Percentiles rank a stretch among this genome's conserved stretches.
Conservation (phyloP, 2,329 filamentous ascomycete genomes). For the Hortaea sp. region DNA sequence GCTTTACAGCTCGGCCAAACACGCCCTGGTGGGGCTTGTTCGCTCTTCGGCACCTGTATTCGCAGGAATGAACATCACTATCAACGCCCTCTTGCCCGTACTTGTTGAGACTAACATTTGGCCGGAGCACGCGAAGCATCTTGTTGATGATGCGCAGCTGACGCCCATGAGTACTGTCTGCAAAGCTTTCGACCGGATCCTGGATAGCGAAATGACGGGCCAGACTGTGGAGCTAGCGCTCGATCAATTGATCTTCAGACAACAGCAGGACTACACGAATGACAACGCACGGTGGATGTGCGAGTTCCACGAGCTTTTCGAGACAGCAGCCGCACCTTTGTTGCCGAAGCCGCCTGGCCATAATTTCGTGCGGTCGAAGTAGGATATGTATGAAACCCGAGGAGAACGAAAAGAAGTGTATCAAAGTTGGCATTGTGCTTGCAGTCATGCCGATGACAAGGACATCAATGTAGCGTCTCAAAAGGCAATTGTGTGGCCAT, state of each 20-base stretch:
- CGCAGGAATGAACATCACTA: slow-evolving; percentile 23
- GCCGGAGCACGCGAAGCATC: slow-evolving; percentile 15
- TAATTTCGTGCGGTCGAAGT: background rate
- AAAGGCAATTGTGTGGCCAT: too few relatives aligned
- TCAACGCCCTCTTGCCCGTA: slow-evolving; percentile 28
- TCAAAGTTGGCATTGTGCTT: too few relatives aligned
- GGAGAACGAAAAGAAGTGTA: too few relatives aligned
- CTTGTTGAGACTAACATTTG: slow-evolving; percentile 27
- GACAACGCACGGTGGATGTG: slow-evolving; percentile 32
- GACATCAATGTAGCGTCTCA: too few relatives aligned
- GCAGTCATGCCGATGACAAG: too few relatives aligned
- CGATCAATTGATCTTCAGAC: slow-evolving; percentile 32
- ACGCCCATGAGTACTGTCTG: slow-evolving; percentile 28
- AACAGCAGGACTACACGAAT: slow-evolving; percentile 29
- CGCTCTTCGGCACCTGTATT: slow-evolving; percentile 21
- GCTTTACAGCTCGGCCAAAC: slow-evolving; percentile 14
- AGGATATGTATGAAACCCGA: background rate
- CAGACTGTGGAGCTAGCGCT: slow-evolving; percentile 32
- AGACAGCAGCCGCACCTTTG: background rate
- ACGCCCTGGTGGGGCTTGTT: slow-evolving; percentile 22
- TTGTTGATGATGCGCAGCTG: slow-evolving; percentile 25
- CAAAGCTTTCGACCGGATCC: slow-evolving; percentile 25
- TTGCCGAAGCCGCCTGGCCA: background rate
- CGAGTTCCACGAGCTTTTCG: slow-evolving; percentile 17
- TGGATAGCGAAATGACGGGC: slow-evolving; percentile 27